Percentiles rank a stretch among this genome's conserved stretches.
These are phyloP conservation scores for Blastobotrys raffinosifermentans DNA, from an alignment of 1,139 yeast genomes.

Conservation along the genomic window DNA sequence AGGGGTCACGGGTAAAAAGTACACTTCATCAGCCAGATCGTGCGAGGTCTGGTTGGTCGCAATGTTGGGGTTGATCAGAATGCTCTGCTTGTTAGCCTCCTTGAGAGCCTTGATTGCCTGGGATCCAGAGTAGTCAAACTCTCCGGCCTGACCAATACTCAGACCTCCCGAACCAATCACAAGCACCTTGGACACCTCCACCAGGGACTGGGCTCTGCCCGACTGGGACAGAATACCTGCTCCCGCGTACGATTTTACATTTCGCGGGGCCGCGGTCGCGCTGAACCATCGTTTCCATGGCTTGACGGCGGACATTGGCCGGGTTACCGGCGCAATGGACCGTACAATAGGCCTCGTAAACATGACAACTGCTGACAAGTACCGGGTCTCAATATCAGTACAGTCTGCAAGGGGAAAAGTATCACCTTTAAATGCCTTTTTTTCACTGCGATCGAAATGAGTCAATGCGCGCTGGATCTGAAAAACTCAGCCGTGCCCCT, in stretches of 20 bases:
- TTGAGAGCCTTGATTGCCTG: constrained; percentile 95
- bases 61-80: constrained; percentile 91
- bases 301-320: too few relatives aligned
- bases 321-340: too few relatives aligned
- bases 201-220: constrained; percentile 49
- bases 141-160: constrained; percentile 99
- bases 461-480: too few relatives aligned
- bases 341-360: too few relatives aligned
- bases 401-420: too few relatives aligned
- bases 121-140: constrained; percentile 91
- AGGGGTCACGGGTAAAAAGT: constrained; percentile 93
- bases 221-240: constrained; percentile 48
- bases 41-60: constrained; percentile 98
- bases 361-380: too few relatives aligned
- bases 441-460: too few relatives aligned
- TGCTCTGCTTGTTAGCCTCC: constrained; percentile 80
- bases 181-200: constrained; percentile 82
- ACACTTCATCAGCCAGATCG: constrained; percentile 89
- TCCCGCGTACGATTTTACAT: constrained; percentile 40
- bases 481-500: too few relatives aligned
- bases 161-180: constrained; percentile 97
- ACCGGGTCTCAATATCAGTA: too few relatives aligned
- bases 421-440: too few relatives aligned
- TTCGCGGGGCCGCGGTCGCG: constrained; percentile 3
- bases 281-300: too few relatives aligned